These are phyloP conservation scores for Salix dunnii DNA, from an alignment of 345 rosid genomes.

Conservation along the genomic window DNA sequence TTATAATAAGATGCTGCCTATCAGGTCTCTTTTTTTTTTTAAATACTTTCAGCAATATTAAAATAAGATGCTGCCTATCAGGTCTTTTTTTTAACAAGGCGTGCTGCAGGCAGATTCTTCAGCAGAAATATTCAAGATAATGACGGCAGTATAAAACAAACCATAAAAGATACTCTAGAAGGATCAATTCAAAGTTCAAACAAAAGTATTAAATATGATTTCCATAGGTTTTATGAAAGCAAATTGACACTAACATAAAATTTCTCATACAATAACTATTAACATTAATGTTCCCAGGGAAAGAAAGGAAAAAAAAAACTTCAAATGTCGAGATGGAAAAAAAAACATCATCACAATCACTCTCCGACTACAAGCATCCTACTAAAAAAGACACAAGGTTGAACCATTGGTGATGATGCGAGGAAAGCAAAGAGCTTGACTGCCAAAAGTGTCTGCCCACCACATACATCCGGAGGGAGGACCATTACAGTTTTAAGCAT, in stretches of 20 bases:
- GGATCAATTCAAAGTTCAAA: conserved; percentile 5
- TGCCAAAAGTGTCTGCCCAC: conserved; percentile 25
- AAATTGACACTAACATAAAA: conserved; percentile 41
- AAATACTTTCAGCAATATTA: not conserved
- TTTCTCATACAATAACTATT: conserved; percentile 53
- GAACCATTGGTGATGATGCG: conserved; percentile 23
- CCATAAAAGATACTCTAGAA: not conserved
- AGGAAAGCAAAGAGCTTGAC: conserved; percentile 19
- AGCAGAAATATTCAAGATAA: not conserved
- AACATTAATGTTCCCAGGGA: conserved; percentile 36
- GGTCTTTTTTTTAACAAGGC: not conserved
- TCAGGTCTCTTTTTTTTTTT: not conserved
- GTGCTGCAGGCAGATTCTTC: not conserved
- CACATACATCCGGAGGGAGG: conserved; percentile 26
- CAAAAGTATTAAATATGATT: conserved; percentile 27
- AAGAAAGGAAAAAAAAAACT: conserved; percentile 21
- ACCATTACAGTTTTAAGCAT: conserved; percentile 7
- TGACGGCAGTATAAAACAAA: not conserved
- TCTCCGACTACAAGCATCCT: conserved; percentile 48
- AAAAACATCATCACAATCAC: conserved; percentile 46
- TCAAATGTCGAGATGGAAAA: conserved; percentile 22
- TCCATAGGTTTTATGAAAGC: conserved; percentile 28
- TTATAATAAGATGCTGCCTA: not conserved
- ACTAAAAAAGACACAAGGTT: conserved; percentile 26
- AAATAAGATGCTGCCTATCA: not conserved